Evolutionary conservation across 1,284 basidiomycete genomes (phyloP).

Genomic region (Ceratobasidium theobromae): DNA sequence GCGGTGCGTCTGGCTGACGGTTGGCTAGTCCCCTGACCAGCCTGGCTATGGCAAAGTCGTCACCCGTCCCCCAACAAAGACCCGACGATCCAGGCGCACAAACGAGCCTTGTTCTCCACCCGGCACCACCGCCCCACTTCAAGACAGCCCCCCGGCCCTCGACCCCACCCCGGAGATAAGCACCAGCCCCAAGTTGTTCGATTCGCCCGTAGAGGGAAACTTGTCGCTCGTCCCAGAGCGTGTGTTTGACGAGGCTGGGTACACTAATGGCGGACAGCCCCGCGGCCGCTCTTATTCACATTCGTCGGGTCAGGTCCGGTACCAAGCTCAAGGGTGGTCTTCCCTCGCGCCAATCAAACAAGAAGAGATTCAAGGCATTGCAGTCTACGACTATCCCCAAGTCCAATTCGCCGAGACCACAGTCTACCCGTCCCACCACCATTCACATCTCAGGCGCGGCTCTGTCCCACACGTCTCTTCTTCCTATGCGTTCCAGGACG

Average conservation of each 20-base stretch:
- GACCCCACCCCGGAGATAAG: neutral
- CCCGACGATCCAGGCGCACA: slow-evolving; percentile 5
- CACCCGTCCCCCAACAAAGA: slow-evolving; percentile 10
- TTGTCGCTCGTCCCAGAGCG: slow-evolving; percentile 1
- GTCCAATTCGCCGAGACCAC: neutral
- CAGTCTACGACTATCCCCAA: neutral
- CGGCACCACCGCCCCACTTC: neutral
- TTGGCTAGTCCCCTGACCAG: slow-evolving; percentile 61
- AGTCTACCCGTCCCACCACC: no score
- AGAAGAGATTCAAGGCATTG: neutral
- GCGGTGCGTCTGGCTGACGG: neutral
- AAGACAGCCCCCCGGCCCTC: neutral
- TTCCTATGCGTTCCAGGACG: neutral
- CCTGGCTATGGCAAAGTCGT: slow-evolving; percentile 62
- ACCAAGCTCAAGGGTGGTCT: neutral
- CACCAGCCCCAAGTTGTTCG: slow-evolving; percentile 5
- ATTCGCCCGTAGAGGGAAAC: slow-evolving; percentile 5
- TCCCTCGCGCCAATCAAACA: slow-evolving; percentile 8
- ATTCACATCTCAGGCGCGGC: neutral
- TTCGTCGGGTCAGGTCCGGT: neutral
- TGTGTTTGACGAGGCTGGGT: neutral
- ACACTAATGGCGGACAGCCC: neutral
- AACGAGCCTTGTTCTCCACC: neutral
- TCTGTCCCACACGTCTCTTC: neutral
- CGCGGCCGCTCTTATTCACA: neutral